Evolutionary conservation across 2,329 filamentous ascomycete species (phyloP), one percentile per base, ranked within the genome.

Genomic region (Geosmithia putterillii): DNA sequence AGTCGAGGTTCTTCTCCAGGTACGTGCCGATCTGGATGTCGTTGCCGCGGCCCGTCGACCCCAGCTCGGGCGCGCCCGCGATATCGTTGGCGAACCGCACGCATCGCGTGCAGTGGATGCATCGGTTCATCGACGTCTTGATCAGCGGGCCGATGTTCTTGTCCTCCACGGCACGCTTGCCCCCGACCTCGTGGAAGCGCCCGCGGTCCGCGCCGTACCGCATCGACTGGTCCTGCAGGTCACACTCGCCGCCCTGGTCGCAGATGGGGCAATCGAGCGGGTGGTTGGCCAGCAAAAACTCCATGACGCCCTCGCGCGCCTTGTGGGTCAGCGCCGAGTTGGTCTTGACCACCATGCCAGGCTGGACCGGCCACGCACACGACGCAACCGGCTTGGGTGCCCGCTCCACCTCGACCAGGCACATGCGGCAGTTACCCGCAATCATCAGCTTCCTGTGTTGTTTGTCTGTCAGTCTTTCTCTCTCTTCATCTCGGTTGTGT

Each of bases 121-220:
- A 98, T 62, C 92, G 79, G 75, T 98, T 98, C 92, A 98, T 98
- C 41, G 92, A 98, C 3, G 92, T 98, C 79, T 98, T 98, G 69
- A 98, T 86, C 53, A 98, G 67, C 43, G 92, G 92, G 32, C 92
- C 92, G 57, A 98, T 95, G 66, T 98, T 96, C 77, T 98, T 98
- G 67, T 98, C 92, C 70, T 98, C 92, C 35, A 95, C 89, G 21
- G 88, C 92, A 71, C 92, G 86, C 77, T 98, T 98, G 67, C 92
- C 92, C 44, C 78, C 81, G 58, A 94, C 68, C 67, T 98, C 92
- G 69, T 98, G 92, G 71, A 98, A 98, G 56, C 92, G 84, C 48
- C 92, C 92, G 61, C 92, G 79, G 67, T 98, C 92, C 50, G 83
- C 86, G 57, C 92, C 92, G 62, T 98, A 98, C 65, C 92, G 79